Evolutionary conservation across 2,329 filamentous ascomycete species (phyloP).

Genomic region (Juglanconis juglandina): DNA sequence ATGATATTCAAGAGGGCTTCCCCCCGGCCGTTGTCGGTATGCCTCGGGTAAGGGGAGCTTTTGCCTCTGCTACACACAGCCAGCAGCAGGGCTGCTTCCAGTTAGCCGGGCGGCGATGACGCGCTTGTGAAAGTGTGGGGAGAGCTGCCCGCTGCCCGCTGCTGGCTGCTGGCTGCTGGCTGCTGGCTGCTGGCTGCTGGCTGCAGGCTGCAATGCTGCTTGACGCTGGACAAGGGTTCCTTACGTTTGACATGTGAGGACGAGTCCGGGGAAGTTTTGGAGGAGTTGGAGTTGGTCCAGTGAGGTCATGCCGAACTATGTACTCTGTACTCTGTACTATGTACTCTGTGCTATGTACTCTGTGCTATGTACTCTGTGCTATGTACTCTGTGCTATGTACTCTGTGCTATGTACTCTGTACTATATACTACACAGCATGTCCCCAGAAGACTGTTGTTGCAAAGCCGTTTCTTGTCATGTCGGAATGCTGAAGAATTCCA

Average conservation of each 20-base stretch:
- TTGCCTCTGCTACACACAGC: constrained; percentile 1
- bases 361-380: background rate
- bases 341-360: background rate
- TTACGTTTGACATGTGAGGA: constrained; percentile 16
- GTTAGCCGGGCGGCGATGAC: constrained; percentile 4
- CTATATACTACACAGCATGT: background rate
- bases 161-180: background rate
- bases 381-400: background rate
- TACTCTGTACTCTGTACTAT: background rate
- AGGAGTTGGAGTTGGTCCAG: background rate
- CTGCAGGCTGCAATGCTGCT: background rate
- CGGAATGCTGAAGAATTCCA: background rate
- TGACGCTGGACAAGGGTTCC: background rate
- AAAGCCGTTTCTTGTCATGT: background rate
- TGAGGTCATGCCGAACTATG: constrained; percentile 1
- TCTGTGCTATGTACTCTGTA: background rate
- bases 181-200: background rate
- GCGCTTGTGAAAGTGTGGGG: constrained; percentile 30
- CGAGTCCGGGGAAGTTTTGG: background rate
- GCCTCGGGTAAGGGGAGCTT: constrained; percentile 20
- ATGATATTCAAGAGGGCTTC: background rate
- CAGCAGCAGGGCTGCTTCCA: constrained; percentile 2
- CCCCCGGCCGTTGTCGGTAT: constrained; percentile 8
- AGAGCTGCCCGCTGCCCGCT: constrained; percentile 4
- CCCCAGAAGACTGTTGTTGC: background rate